Evolutionary conservation across 2,329 filamentous ascomycete genomes (phyloP).

Genomic region (Botrytis elliptica): DNA sequence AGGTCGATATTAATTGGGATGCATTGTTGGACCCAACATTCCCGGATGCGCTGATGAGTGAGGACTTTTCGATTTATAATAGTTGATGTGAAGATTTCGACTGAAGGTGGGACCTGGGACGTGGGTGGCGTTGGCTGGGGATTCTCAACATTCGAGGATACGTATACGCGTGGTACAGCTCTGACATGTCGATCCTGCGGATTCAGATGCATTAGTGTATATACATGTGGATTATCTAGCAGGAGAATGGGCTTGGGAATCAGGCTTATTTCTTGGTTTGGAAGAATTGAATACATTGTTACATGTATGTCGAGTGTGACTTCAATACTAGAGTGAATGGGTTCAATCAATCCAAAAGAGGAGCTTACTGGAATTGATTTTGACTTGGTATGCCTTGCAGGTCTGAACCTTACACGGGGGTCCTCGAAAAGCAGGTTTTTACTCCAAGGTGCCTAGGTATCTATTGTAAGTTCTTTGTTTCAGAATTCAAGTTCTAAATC

Average conservation of each 20-base stretch:
- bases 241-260: neutral
- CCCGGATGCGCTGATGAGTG: slow-evolving; percentile 17
- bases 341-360: neutral
- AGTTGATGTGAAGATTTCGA: neutral
- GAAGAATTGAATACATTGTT: neutral
- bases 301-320: neutral
- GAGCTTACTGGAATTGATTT: neutral
- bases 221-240: neutral
- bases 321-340: neutral
- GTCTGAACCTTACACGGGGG: neutral
- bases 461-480: neutral
- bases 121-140: neutral
- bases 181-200: neutral
- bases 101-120: neutral
- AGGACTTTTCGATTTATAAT: slow-evolving; percentile 18
- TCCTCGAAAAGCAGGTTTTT: neutral
- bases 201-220: neutral
- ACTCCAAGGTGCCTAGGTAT: neutral
- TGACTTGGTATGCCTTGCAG: neutral
- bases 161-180: neutral
- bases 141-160: neutral
- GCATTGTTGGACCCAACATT: slow-evolving; percentile 28
- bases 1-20: slow-evolving; percentile 30
- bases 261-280: neutral
- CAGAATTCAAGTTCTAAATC: neutral